A percentile compares a stretch with the other conserved stretches of the same genome.
Evolutionary conservation across 2,329 filamentous ascomycete species (phyloP).

Genomic region (Aureobasidium pullulans): DNA sequence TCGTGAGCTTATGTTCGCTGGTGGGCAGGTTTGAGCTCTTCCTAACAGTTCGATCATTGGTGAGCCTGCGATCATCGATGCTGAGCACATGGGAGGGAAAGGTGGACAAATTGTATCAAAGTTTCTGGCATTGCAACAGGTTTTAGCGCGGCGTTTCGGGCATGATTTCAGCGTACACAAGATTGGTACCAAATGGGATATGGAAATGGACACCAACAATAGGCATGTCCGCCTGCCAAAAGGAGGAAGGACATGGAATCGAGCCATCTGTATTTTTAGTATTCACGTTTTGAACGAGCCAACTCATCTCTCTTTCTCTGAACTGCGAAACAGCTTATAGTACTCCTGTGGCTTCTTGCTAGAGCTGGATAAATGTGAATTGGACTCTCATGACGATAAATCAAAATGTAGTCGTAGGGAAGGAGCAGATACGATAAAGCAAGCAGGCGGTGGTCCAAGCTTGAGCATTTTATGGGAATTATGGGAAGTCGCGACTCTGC

Average conservation of each 20-base stretch:
- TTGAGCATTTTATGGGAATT: neutral
- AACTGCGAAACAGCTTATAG: neutral
- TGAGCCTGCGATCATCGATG: neutral
- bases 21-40: neutral
- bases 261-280: neutral
- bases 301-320: slow-evolving; percentile 8
- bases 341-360: neutral
- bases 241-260: neutral
- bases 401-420: neutral
- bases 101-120: slow-evolving; percentile 6
- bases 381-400: too few species aligned
- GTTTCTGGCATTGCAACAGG: slow-evolving; percentile 1
- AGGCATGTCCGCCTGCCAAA: neutral
- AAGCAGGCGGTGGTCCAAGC: neutral
- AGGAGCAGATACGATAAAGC: neutral
- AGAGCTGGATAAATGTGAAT: too few species aligned
- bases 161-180: neutral
- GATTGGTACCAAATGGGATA: neutral
- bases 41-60: neutral
- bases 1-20: slow-evolving; percentile 25
- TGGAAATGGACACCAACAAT: neutral
- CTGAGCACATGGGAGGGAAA: neutral
- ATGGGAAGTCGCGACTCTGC: slow-evolving; percentile 1
- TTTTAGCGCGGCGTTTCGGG: slow-evolving; percentile 6
- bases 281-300: slow-evolving; percentile 2